Percentiles rank a stretch among this genome's conserved stretches.
Conservation (phyloP, 2,329 filamentous ascomycete species). For the Magnaporthales sp. region DNA sequence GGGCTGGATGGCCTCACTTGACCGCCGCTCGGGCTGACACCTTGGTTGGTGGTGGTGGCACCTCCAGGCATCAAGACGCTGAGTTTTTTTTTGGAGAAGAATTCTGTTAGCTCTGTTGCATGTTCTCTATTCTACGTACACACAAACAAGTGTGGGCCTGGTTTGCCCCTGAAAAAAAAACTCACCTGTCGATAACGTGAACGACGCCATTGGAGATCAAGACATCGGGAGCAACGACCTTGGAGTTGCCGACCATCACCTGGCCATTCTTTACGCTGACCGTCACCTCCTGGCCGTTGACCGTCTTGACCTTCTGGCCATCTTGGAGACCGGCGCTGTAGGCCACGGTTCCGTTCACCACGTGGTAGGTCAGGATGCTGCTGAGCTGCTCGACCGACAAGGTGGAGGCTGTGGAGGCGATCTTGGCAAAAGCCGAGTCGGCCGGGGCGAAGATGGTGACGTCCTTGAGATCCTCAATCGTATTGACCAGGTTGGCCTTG, state of each 20-base stretch:
- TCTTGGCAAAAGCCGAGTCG: constrained; percentile 40
- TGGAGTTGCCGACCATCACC: constrained; percentile 40
- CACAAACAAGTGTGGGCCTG: too few relatives aligned
- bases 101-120: not conserved
- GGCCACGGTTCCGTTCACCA: constrained; percentile 42
- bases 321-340: constrained; percentile 42
- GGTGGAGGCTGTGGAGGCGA: constrained; percentile 32
- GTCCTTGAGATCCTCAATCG: constrained; percentile 32
- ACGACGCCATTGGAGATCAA: constrained; percentile 49
- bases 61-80: not conserved
- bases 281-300: constrained; percentile 4
- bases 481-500: constrained; percentile 26
- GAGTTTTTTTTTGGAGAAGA: not conserved
- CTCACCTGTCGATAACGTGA: constrained; percentile 40
- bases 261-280: constrained; percentile 9
- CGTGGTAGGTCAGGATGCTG: constrained; percentile 45
- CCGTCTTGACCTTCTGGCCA: constrained; percentile 26
- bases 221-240: constrained; percentile 42
- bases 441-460: constrained; percentile 48
- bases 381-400: constrained; percentile 30
- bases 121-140: not conserved
- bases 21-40: not conserved
- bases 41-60: not conserved
- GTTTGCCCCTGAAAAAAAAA: not conserved
- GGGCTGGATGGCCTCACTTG: not conserved